Base-by-base conservation (phyloP, 2,329 filamentous ascomycete species). In the Monosporascus sp. region DNA sequence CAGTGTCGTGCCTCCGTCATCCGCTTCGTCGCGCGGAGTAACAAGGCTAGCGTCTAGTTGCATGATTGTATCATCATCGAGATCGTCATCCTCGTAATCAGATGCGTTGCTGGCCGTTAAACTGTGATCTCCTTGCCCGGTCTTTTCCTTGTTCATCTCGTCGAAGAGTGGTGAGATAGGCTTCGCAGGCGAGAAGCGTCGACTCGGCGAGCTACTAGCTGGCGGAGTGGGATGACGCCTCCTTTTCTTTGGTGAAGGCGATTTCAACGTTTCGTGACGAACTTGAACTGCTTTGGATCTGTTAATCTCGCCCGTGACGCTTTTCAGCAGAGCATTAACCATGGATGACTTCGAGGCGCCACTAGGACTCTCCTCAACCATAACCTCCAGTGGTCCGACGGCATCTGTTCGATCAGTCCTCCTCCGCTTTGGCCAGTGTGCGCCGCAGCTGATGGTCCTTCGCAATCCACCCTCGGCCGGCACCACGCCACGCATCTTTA, bases 351-450 rank as follows among this genome's bases (percentile, higher is more conserved):
- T 85, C 2, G 79, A 80, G 4, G 72, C 72, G 31, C 77, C 52
- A 76, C 74, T 58, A 70, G 73, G 55, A 75, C 69, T 62, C 69
- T 66, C 55, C 56, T 65, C 68, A 53, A 64, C 65, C 41, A 70
- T 62, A 38, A 62, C 64, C 51, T 65, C 66, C 35, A 61, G 58
- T 45, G 69, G 65, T 37, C 65, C 65, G 3, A 68, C 68, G 0
- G 68, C 64, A 49, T 73, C 77, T 15, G 72, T 68, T 37, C 75
- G 75, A 48, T 84, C 80, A 7, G 83, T 63, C 60, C 79, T 86
- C 60, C 85, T 79, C 58, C 85, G 77, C 68, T 92, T 92, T 1
- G 87, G 85, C 79, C 86, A 89, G 60, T 88, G 81, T 24, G 80
- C 75, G 18, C 85, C 86, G 64, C 84, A 88, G 65, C 86, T 90